A percentile compares a stretch with the other conserved stretches of the same genome.
Conservation (phyloP, 257 asterid genomes). For the Penstemon newberryi region DNA sequence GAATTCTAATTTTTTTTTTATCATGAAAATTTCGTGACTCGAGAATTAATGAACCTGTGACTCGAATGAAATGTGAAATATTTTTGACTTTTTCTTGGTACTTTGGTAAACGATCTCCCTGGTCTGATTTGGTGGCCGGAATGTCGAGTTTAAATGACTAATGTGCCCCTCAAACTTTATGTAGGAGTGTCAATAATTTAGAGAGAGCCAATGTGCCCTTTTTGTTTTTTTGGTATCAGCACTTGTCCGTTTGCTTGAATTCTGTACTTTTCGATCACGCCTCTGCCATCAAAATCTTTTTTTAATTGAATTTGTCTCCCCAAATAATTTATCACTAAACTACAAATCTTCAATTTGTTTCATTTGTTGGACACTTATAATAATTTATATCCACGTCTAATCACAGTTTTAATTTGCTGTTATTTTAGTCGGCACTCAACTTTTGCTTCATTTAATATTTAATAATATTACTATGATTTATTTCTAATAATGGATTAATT, state of each 20-base stretch:
- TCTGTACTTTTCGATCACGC: slow-evolving; percentile 43
- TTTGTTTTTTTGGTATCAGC: slow-evolving; percentile 29
- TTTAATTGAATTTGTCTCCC: slow-evolving; percentile 31
- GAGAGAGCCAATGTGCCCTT: slow-evolving; percentile 25
- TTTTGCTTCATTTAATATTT: background rate
- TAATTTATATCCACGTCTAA: slow-evolving; percentile 17
- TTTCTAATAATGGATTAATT: background rate
- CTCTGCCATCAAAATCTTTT: slow-evolving; percentile 55
- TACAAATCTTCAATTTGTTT: slow-evolving; percentile 46
- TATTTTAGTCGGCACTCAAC: slow-evolving; percentile 26
- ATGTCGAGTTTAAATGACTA: slow-evolving; percentile 44
- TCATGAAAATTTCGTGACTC: slow-evolving; percentile 12
- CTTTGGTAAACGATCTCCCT: slow-evolving; percentile 55
- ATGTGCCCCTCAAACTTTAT: slow-evolving; percentile 28
- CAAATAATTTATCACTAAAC: slow-evolving; percentile 31
- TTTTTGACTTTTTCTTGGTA: slow-evolving; percentile 43
- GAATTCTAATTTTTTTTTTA: too few relatives aligned
- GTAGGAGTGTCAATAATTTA: slow-evolving; percentile 6
- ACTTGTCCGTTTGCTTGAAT: slow-evolving; percentile 38
- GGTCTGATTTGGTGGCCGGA: slow-evolving; percentile 60
- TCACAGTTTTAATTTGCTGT: slow-evolving; percentile 19
- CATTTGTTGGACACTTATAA: slow-evolving; percentile 29
- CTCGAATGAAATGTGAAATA: slow-evolving; percentile 10
- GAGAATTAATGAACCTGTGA: slow-evolving; percentile 38
- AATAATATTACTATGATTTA: background rate